These are phyloP conservation scores for Plectosphaerella cucumerina DNA, from an alignment of 2,329 filamentous ascomycete genomes.

Conservation along the genomic window DNA sequence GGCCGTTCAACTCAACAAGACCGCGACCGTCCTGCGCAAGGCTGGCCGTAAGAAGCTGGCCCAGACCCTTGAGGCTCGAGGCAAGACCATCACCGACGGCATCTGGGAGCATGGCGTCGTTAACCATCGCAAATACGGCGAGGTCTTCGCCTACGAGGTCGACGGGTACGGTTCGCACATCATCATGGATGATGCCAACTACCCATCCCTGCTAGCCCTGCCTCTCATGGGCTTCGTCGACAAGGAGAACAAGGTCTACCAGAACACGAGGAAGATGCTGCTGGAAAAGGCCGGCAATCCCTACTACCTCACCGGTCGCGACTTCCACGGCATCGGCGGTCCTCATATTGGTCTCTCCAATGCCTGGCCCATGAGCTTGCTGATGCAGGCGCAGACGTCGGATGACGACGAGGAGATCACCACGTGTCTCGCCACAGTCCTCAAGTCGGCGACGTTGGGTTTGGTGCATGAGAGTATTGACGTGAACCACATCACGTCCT, in stretches of 20 bases:
- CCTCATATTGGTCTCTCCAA: conserved; percentile 77
- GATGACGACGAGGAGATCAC: conserved; percentile 79
- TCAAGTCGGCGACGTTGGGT: conserved; percentile 70
- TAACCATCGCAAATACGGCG: conserved; percentile 67
- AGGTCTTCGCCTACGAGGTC: conserved; percentile 83
- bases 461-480: conserved; percentile 90
- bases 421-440: conserved; percentile 67
- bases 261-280: conserved; percentile 79
- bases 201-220: conserved; percentile 74
- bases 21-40: conserved; percentile 63
- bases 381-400: conserved; percentile 87
- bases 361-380: conserved; percentile 94
- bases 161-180: conserved; percentile 81
- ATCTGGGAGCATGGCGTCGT: conserved; percentile 84
- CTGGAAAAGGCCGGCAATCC: conserved; percentile 75
- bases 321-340: conserved; percentile 82
- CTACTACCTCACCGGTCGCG: conserved; percentile 74
- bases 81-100: conserved; percentile 64
- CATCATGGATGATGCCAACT: conserved; percentile 87
- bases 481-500: conserved; percentile 61
- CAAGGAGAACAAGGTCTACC: conserved; percentile 65
- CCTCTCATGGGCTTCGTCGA: conserved; percentile 74
- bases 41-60: conserved; percentile 53
- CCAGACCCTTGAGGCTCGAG: conserved; percentile 53
- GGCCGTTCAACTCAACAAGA: conserved; percentile 77